These are phyloP conservation scores for Lachancea sp. DNA, from an alignment of 805 yeast genomes.

Conservation along the genomic window DNA sequence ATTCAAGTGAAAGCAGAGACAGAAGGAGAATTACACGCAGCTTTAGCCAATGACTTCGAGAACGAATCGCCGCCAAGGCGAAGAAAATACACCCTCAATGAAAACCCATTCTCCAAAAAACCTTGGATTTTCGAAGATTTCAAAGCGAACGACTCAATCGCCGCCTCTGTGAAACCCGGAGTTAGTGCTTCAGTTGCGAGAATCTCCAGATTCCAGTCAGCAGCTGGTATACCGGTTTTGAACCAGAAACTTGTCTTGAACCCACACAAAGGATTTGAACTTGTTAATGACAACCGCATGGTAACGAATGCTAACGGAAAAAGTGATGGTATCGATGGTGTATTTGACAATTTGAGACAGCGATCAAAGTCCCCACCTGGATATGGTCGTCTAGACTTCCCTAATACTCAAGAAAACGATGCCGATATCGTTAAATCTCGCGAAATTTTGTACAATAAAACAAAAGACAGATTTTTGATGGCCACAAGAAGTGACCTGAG, in stretches of 20 bases:
- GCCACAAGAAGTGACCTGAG: slow-evolving; percentile 35
- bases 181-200: slow-evolving; percentile 8
- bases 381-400: slow-evolving; percentile 53
- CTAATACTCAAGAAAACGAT: slow-evolving; percentile 45
- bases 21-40: background rate
- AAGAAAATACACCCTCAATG: slow-evolving; percentile 13
- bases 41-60: too few relatives aligned
- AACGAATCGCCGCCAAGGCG: background rate
- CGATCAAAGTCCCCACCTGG: slow-evolving; percentile 51
- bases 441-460: slow-evolving; percentile 33
- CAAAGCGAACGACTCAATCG: slow-evolving; percentile 20
- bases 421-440: slow-evolving; percentile 35
- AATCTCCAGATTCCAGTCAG: slow-evolving; percentile 16
- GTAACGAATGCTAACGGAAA: slow-evolving; percentile 8
- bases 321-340: slow-evolving; percentile 15
- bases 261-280: slow-evolving; percentile 6
- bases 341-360: slow-evolving; percentile 28
- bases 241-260: slow-evolving; percentile 7
- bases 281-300: background rate
- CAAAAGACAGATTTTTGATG: slow-evolving; percentile 39
- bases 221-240: slow-evolving; percentile 18
- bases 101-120: slow-evolving; percentile 23
- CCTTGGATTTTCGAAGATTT: slow-evolving; percentile 34
- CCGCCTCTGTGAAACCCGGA: slow-evolving; percentile 11
- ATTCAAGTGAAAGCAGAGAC: background rate